These are phyloP conservation scores for Fusarium clavum DNA, from an alignment of 2,329 filamentous ascomycete genomes.

Conservation along the genomic window DNA sequence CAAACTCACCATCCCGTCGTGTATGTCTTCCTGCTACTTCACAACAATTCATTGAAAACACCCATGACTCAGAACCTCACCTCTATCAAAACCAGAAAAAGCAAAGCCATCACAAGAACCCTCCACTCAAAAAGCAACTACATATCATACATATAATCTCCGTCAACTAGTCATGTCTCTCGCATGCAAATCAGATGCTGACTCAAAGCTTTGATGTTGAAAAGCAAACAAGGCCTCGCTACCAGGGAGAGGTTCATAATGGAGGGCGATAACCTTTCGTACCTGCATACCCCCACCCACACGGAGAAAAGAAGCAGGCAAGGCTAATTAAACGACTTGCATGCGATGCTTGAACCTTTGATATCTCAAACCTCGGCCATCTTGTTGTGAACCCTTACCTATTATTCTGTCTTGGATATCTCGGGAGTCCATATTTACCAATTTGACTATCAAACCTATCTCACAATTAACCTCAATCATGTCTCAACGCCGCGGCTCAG, in stretches of 20 bases:
- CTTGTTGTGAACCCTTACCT: not conserved
- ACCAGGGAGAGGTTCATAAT: not conserved
- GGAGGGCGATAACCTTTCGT: constrained; percentile 24
- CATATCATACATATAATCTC: not conserved
- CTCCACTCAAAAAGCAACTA: not conserved
- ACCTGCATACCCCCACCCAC: constrained; percentile 27
- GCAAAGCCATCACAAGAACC: not conserved
- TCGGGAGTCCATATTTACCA: not conserved
- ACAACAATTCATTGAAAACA: not conserved
- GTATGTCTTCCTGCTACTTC: too few species aligned
- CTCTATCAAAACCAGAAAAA: not conserved
- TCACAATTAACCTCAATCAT: not conserved
- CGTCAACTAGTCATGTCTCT: not conserved
- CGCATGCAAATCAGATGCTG: not conserved
- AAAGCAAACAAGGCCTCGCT: not conserved
- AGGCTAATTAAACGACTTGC: not conserved
- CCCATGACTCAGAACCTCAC: not conserved
- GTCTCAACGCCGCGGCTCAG: not conserved
- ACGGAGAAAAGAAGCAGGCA: not conserved
- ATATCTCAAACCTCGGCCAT: not conserved
- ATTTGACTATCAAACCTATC: too few species aligned
- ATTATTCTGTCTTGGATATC: not conserved
- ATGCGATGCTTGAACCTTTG: constrained; percentile 3
- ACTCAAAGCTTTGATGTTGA: not conserved
- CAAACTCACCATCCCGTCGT: not conserved